Evolutionary conservation across 495 filamentous ascomycete species (phyloP).

Genomic region (Trichocladium uniseriatum): DNA sequence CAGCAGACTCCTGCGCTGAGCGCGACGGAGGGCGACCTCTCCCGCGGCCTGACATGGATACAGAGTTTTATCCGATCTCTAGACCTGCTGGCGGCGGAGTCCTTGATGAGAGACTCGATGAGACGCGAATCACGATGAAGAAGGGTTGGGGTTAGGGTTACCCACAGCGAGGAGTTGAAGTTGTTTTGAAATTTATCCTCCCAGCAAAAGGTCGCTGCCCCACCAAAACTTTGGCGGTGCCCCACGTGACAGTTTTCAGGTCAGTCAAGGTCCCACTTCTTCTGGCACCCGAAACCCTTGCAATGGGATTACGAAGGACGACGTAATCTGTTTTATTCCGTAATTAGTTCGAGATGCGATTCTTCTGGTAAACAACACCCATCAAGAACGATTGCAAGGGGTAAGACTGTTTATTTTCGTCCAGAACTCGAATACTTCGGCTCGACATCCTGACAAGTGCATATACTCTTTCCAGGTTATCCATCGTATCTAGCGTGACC

Average conservation of each 20-base stretch:
- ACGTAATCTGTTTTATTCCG: no score
- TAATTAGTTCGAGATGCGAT: no score
- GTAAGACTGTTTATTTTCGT: no score
- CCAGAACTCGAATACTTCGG: no score
- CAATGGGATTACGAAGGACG: no score
- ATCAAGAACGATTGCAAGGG: no score
- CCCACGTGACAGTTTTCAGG: neutral
- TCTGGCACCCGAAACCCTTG: neutral
- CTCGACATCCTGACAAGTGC: no score
- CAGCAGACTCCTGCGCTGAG: constrained; percentile 7
- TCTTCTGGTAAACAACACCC: no score
- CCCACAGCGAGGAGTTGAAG: constrained; percentile 5
- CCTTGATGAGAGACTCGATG: neutral
- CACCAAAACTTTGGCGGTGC: neutral
- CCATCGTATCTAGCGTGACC: no score
- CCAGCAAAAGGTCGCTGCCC: neutral
- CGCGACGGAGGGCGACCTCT: constrained; percentile 17
- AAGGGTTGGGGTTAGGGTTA: constrained; percentile 33
- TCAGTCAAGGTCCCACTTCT: neutral
- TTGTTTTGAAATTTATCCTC: constrained; percentile 19
- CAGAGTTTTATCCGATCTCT: neutral
- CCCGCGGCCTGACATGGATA: constrained; percentile 17
- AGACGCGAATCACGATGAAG: neutral
- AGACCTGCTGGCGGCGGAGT: neutral
- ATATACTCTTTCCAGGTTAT: no score